Base-by-base conservation (phyloP, 1,139 yeast species). In the Arxiozyma heterogenica region DNA sequence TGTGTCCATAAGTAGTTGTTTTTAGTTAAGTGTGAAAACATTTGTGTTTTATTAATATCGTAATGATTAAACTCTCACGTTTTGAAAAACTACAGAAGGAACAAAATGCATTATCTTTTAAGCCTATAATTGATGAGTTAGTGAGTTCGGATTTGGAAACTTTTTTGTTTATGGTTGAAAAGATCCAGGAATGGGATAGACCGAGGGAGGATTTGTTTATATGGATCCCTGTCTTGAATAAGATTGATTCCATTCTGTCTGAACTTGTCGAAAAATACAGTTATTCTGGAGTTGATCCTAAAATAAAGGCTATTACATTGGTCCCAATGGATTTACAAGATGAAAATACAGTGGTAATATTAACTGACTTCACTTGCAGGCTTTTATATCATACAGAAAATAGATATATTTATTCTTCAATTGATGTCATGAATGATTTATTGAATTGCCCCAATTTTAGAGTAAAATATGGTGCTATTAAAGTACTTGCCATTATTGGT, bases 201-300 rank as follows among this genome's bases (percentile, higher is more conserved):
- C 86, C 91, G 2, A 75, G 82, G 56, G 90, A 89, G 34, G 91
- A 87, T 60, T 69, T 91, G 48, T 78, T 79, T 59, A 84, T 83
- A 57, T 91, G 96, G 95, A 78, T 87, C 22, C 78, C 84, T 0
- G 80, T 88, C 1, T 73, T 91, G 60, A 86, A 90, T 67, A 75
- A 84, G 60, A 82, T 90, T 62, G 97, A 90, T 65, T 77, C 74
- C 17, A 76, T 87, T 21, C 72, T 88, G 54, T 86, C 83, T 53
- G 61, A 62, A 4, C 71, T 77, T 44, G 78, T 85, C 27, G 69
- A 70, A 17, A 79, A 79, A 58, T 86, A 88, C 63, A 76, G 74
- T 7, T 75, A 66, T 53, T 55, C 58, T n/a, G 54, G 63, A 7
- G 38, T 55, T 7, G 65, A 64, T 51, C 55, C 56, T 41, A 63